Evolutionary conservation across 78 protist species (phyloP).

Genomic region (Dictyostelium brefeldianum): DNA sequence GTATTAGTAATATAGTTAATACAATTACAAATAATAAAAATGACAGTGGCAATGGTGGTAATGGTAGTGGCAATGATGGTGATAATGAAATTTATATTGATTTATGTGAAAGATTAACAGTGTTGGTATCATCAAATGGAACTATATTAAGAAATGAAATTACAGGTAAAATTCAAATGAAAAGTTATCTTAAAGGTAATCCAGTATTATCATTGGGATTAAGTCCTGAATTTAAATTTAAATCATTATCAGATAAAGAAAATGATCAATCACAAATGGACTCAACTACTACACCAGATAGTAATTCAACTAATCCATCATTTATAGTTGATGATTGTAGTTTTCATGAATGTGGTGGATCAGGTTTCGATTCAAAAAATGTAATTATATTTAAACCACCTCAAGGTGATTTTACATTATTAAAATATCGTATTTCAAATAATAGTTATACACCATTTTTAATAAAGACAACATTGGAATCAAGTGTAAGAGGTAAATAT

Average conservation of each 20-base stretch:
- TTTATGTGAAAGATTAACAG: slow-evolving; percentile 89
- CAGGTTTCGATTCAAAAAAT: slow-evolving; percentile 22
- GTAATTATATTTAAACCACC: slow-evolving; percentile 67
- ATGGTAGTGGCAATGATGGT: neutral
- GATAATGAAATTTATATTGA: slow-evolving; percentile 91
- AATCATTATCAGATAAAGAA: slow-evolving; percentile 1
- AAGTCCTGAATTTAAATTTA: slow-evolving; percentile 87
- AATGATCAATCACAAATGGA: neutral
- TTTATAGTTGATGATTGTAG: slow-evolving; percentile 50
- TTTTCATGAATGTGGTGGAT: slow-evolving; percentile 62
- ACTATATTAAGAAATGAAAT: slow-evolving; percentile 75
- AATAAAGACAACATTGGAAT: slow-evolving; percentile 13
- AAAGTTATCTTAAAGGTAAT: slow-evolving; percentile 85
- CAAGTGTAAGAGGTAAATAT: neutral
- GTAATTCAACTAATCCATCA: neutral
- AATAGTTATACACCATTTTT: slow-evolving; percentile 56
- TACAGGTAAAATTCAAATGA: slow-evolving; percentile 93
- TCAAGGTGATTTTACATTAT: slow-evolving; percentile 71
- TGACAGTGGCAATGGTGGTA: neutral
- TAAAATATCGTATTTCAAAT: slow-evolving; percentile 59
- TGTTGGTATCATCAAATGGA: slow-evolving; percentile 80
- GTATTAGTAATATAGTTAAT: neutral
- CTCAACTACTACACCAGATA: neutral
- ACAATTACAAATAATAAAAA: neutral
- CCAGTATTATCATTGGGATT: slow-evolving; percentile 91